Evolutionary conservation across 192 early-diverging fungal species (phyloP).

Genomic region (Jimgerdemannia flammicorona): DNA sequence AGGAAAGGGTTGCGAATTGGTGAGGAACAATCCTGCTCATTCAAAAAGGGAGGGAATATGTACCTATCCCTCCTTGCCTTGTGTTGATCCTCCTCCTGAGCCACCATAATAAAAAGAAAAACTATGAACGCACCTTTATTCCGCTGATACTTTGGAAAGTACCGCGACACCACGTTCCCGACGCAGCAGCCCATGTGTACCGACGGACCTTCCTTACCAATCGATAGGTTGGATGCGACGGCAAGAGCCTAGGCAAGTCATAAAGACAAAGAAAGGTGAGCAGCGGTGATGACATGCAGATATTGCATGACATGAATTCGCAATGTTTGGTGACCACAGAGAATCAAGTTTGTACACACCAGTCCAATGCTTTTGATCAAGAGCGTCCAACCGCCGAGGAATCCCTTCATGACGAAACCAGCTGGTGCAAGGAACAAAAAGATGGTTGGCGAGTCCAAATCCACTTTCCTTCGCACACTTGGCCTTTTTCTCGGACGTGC

Average conservation of each 20-base stretch:
- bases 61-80: too few species aligned
- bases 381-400: conserved; percentile 88
- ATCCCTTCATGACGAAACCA: conserved; percentile 92
- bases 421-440: conserved; percentile 32
- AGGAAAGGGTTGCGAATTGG: conserved; percentile 17
- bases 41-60: too few species aligned
- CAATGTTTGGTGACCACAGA: too few species aligned
- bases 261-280: too few species aligned
- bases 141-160: conserved; percentile 72
- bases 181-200: conserved; percentile 95
- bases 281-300: not conserved
- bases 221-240: conserved; percentile 83
- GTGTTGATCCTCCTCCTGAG: not conserved
- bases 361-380: conserved; percentile 89
- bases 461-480: not conserved
- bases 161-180: conserved; percentile 79
- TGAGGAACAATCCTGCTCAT: conserved; percentile 22
- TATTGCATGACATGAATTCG: not conserved
- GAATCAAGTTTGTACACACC: conserved; percentile 31
- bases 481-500: not conserved
- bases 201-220: conserved; percentile 95
- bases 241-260: conserved; percentile 53
- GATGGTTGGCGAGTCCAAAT: not conserved
- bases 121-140: conserved; percentile 59
- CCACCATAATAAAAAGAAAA: not conserved